A percentile compares a stretch with the other conserved stretches of the same genome.
Conservation (phyloP, 1,284 basidiomycete genomes). For the Ustilago sp. region DNA sequence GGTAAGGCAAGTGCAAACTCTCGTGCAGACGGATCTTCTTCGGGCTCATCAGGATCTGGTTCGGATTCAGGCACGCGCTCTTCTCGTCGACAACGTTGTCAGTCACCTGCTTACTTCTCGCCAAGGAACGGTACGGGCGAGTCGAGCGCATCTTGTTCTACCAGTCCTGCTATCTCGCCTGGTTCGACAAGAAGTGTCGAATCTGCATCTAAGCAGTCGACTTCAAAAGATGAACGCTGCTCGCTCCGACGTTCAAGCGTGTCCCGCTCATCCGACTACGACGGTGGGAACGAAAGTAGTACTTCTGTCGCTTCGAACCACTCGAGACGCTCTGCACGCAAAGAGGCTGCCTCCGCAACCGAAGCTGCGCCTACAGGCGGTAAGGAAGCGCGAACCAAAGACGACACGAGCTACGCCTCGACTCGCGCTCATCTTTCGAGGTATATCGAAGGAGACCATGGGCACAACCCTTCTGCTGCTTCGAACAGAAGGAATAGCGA, state of each 20-base stretch:
- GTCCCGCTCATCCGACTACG: constrained; percentile 32
- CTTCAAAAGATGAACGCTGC: constrained; percentile 18
- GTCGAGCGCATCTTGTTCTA: constrained; percentile 38
- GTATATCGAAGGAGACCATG: constrained; percentile 42
- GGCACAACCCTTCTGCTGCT: background rate
- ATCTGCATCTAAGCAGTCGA: constrained; percentile 8
- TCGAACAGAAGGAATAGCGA: constrained; percentile 10
- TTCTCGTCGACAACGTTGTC: constrained; percentile 33
- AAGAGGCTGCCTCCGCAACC: background rate
- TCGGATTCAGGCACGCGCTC: constrained; percentile 31
- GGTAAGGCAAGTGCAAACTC: constrained; percentile 15
- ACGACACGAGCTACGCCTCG: constrained; percentile 41
- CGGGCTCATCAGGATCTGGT: constrained; percentile 22
- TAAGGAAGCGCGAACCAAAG: constrained; percentile 30
- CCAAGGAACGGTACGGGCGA: constrained; percentile 35
- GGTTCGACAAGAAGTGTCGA: constrained; percentile 27
- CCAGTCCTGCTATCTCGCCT: constrained; percentile 38
- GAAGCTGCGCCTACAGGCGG: background rate
- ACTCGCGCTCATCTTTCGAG: constrained; percentile 45
- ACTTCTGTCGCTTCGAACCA: constrained; percentile 44
- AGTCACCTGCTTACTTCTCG: constrained; percentile 46
- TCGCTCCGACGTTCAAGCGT: constrained; percentile 22
- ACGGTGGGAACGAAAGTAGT: constrained; percentile 45
- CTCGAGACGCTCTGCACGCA: constrained; percentile 35
- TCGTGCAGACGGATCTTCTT: constrained; percentile 14